Evolutionary conservation across 2,329 filamentous ascomycete genomes (phyloP).

Genomic region (Fusarium torreyae): DNA sequence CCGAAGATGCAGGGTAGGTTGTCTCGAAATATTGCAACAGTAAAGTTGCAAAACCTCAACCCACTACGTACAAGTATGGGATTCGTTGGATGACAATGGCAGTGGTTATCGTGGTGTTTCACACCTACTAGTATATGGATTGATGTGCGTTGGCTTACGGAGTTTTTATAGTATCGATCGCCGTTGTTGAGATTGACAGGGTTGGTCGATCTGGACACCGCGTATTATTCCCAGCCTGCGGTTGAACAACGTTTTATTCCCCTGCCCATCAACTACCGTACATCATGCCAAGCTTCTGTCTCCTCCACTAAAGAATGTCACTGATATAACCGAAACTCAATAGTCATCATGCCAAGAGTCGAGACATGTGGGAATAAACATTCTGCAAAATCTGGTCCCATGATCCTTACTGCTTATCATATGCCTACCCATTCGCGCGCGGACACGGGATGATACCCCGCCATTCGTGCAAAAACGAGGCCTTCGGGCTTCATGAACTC

Average conservation of each 20-base stretch:
- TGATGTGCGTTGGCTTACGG: too few species aligned
- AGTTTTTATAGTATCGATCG: too few species aligned
- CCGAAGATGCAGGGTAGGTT: constrained; percentile 17
- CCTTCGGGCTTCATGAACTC: constrained; percentile 19
- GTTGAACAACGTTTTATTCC: too few species aligned
- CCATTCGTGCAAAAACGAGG: constrained; percentile 43
- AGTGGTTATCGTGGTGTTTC: too few species aligned
- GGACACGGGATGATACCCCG: constrained; percentile 13
- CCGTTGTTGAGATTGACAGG: too few species aligned
- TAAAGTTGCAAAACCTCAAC: too few species aligned
- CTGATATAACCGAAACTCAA: not conserved
- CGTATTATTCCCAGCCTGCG: too few species aligned
- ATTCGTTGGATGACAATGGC: too few species aligned
- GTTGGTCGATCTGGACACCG: too few species aligned
- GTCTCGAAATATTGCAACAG: not conserved
- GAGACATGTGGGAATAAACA: not conserved
- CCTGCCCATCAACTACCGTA: too few species aligned
- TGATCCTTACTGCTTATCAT: constrained; percentile 2
- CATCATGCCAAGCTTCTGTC: not conserved
- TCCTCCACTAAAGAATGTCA: not conserved
- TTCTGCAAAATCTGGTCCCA: not conserved
- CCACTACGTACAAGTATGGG: too few species aligned
- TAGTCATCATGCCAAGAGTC: not conserved
- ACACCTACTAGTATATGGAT: too few species aligned
- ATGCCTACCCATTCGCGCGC: constrained; percentile 7